Conservation (phyloP, 2,329 filamentous ascomycete genomes). For the Endoconidiophora laricicola region DNA sequence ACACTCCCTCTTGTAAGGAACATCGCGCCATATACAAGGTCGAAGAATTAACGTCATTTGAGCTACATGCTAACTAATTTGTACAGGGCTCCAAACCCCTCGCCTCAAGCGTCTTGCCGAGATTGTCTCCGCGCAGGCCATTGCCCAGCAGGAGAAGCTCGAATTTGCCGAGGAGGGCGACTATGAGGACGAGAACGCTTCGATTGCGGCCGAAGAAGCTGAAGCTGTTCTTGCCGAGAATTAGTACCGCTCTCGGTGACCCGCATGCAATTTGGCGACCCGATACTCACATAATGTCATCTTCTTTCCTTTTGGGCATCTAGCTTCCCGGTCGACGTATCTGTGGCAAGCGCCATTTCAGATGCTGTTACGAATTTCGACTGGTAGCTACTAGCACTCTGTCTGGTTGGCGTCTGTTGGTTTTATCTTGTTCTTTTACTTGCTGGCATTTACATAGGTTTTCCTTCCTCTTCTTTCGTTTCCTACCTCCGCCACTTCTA, state of each 20-base stretch:
- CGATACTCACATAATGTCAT: neutral
- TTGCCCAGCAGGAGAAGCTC: constrained; percentile 82
- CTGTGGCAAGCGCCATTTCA: neutral
- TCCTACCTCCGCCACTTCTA: neutral
- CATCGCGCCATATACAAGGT: neutral
- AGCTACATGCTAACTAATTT: constrained; percentile 18
- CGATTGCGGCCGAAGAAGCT: constrained; percentile 12
- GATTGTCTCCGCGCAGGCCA: constrained; percentile 91
- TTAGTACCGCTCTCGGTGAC: neutral
- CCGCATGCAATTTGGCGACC: too few relatives aligned
- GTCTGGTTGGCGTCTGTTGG: neutral
- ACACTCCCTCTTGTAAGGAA: constrained; percentile 82
- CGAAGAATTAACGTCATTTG: too few relatives aligned
- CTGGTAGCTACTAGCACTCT: neutral
- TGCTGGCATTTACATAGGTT: constrained; percentile 12
- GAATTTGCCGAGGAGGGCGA: constrained; percentile 33
- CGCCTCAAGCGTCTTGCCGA: constrained; percentile 91
- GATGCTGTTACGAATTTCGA: neutral
- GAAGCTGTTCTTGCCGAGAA: constrained; percentile 12
- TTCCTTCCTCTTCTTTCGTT: neutral
- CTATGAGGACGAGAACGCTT: constrained; percentile 32
- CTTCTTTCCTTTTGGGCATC: constrained; percentile 3
- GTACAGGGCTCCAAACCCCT: constrained; percentile 83
- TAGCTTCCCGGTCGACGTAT: neutral
- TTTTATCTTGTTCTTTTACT: constrained; percentile 10